A percentile compares a stretch with the other conserved stretches of the same genome.
phyloP scores from a whole-genome alignment of 768 basidiomycete species.

The Boletus patriciae region DNA sequence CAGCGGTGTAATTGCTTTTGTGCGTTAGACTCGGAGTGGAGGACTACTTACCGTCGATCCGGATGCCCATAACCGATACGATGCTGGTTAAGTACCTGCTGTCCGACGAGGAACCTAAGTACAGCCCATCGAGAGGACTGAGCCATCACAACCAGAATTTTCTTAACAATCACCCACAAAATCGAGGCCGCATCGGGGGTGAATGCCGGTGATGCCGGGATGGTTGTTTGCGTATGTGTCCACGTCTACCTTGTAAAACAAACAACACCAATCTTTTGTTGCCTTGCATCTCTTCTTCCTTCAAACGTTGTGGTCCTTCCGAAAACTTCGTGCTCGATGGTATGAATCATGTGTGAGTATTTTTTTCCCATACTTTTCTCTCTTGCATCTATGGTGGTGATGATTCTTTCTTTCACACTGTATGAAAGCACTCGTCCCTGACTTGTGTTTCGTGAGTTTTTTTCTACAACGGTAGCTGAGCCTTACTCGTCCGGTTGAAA shows the following conservation, averaged over 20 bases:
- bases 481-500: slow-evolving; percentile 25
- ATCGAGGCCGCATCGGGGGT: no score
- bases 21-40: slow-evolving; percentile 5
- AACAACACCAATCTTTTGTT: slow-evolving; percentile 26
- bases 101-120: not conserved
- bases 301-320: not conserved
- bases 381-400: slow-evolving; percentile 39
- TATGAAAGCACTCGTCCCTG: slow-evolving; percentile 52
- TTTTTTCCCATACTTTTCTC: not conserved
- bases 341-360: slow-evolving; percentile 19
- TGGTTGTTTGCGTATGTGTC: slow-evolving; percentile 20
- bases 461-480: slow-evolving; percentile 89
- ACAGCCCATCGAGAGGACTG: not conserved
- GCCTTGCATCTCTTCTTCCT: not conserved
- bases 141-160: not conserved
- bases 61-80: not conserved
- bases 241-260: slow-evolving; percentile 3
- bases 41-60: slow-evolving; percentile 1
- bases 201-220: no score
- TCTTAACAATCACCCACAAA: not conserved
- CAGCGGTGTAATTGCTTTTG: not conserved
- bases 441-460: slow-evolving; percentile 50
- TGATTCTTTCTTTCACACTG: slow-evolving; percentile 75
- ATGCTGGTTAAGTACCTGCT: not conserved
- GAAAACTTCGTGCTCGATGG: not conserved